Evolutionary conservation across 305 asterid species (phyloP), one percentile per base, ranked within the genome.

Genomic region (Lippia alba): DNA sequence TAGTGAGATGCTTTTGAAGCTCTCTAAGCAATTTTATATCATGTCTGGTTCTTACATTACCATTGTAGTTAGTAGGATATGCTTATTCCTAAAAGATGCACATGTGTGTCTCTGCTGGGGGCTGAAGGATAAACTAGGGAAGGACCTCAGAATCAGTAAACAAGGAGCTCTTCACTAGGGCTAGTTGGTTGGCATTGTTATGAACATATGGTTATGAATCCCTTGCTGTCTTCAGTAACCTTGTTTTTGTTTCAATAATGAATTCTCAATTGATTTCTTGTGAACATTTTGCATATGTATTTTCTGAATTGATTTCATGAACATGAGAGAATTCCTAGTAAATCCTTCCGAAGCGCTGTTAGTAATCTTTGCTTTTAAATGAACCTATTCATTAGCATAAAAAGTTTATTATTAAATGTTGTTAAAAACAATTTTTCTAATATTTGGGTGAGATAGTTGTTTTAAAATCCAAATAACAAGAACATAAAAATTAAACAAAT

Each of bases 61-160:
- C n/a, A 46, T 62, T 49, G 61, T 20, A 36, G 19, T 30, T 30
- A n/a, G 32, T 34, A 44, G 19, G 74, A 14, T 48, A 30, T 60
- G 54, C 61, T 73, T 39, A 10, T 61, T 56, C 62, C 68, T 36
- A 16, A 66, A 20, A 65, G 4, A 16, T n/a, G 15, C 45, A 39
- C 30, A 24, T 41, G 7, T 3, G 2, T 49, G 33, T 10, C 2
- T 24, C 30, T 24, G 30, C 30, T 24, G 16, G 41, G 4, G 1
- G 0, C 14, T 56, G n/a, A 54, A 41, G 58, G 44, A 58, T 55
- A 58, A 30, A 20, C 36, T 17, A 24, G 50, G 20, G 36, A 24
- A 10, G 55, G 69, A 62, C 44, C 44, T 41, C 53, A 19, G 56
- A 24, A 40, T 69, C 40, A 36, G 50, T 8, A 6, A 45, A 40